These are phyloP conservation scores for Abrus precatorius DNA, from an alignment of 306 rosid species.

Conservation along the genomic window DNA sequence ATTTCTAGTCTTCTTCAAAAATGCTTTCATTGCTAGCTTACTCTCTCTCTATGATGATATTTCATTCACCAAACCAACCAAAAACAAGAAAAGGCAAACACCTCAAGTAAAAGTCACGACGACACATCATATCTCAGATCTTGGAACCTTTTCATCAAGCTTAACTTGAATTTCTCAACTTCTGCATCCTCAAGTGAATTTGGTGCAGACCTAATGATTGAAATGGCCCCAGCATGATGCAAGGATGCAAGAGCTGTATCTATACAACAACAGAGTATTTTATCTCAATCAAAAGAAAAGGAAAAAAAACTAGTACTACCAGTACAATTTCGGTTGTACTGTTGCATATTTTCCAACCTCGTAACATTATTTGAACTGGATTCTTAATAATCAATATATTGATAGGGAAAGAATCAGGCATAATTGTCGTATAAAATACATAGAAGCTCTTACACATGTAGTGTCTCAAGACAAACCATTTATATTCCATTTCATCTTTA, in stretches of 20 bases:
- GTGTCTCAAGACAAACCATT: slow-evolving; percentile 30
- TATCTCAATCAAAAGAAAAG: slow-evolving; percentile 3
- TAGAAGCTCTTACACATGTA: not conserved
- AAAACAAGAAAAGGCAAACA: not conserved
- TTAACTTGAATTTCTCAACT: slow-evolving; percentile 64
- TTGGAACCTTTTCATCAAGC: slow-evolving; percentile 80
- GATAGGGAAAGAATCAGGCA: not conserved
- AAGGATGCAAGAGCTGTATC: slow-evolving; percentile 79
- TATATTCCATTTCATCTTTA: slow-evolving; percentile 26
- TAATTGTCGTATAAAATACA: slow-evolving; percentile 20
- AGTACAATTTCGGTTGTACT: not conserved
- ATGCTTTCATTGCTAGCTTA: slow-evolving; percentile 20
- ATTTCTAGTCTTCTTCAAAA: slow-evolving; percentile 26
- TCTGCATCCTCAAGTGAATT: slow-evolving; percentile 68
- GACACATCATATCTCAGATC: slow-evolving; percentile 71
- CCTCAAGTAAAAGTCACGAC: slow-evolving; percentile 50
- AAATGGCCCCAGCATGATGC: slow-evolving; percentile 77
- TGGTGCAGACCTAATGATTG: slow-evolving; percentile 71
- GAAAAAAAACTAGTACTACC: not conserved
- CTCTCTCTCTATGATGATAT: not conserved
- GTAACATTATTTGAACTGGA: slow-evolving; percentile 1
- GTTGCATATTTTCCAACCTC: slow-evolving; percentile 30
- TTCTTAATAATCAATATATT: slow-evolving; percentile 8
- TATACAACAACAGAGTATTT: slow-evolving; percentile 46
- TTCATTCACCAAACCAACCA: slow-evolving; percentile 19